Evolutionary conservation across 2,329 filamentous ascomycete genomes (phyloP).

Genomic region (Meredithiella fracta): DNA sequence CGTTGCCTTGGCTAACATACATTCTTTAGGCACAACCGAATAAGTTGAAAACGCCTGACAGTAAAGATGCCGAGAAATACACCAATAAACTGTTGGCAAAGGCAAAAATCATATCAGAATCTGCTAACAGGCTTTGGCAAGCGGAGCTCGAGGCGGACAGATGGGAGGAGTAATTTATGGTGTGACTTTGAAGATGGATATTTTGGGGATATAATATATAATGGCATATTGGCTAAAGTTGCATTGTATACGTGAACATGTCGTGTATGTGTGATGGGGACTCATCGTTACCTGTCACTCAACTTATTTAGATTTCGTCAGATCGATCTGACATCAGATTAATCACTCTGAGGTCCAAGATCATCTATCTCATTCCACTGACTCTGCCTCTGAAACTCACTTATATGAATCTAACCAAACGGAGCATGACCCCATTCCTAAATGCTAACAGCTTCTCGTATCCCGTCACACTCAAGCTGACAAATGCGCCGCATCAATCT

Average conservation of each 20-base stretch:
- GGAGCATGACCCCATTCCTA: too few relatives aligned
- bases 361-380: too few relatives aligned
- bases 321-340: too few relatives aligned
- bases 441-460: too few relatives aligned
- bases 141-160: not conserved
- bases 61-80: conserved; percentile 38
- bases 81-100: conserved; percentile 48
- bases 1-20: not conserved
- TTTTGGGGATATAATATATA: not conserved
- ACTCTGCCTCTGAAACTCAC: too few relatives aligned
- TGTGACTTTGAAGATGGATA: not conserved
- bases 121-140: conserved; percentile 53
- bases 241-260: too few relatives aligned
- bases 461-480: not conserved
- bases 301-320: too few relatives aligned
- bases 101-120: conserved; percentile 50
- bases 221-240: not conserved
- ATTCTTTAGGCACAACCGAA: conserved; percentile 45
- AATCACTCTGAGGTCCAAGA: too few relatives aligned
- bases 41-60: conserved; percentile 38
- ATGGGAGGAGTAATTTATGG: not conserved
- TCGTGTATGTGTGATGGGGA: too few relatives aligned
- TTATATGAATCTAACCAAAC: too few relatives aligned
- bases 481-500: not conserved
- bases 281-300: too few relatives aligned